Evolutionary conservation across 352 stramenopile genomes (phyloP), one percentile per base, ranked within the genome.

Genomic region (Globisporangium lucens): DNA sequence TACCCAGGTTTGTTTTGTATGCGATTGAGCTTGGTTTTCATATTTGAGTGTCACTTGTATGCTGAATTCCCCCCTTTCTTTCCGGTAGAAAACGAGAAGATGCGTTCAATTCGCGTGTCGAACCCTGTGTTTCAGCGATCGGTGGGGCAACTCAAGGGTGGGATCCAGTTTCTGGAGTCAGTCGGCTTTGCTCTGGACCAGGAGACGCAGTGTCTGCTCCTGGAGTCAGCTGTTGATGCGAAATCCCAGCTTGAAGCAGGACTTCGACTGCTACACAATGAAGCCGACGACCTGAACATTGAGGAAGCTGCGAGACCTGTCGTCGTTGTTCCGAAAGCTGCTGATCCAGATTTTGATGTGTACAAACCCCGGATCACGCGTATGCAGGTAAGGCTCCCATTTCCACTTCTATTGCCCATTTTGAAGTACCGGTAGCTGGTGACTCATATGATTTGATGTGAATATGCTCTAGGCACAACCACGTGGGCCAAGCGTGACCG

Each of bases 361-460:
- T 96, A 85, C 76, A 90, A 93, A 69, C 66, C 89, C 1, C 82
- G 93, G 58, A 96, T 96, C 70, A 94, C 85, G 9, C 83, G 89
- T 22, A 79, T 91, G 66, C 83, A 91, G 78, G 84, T 89, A 30
- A 30, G 20, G 53, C 4, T 1, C 36, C n/a, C n/a, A 5, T 27
- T 36, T 62, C 20, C 9, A 33, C 4, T 13, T 22, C 70, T 24
- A 43, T 22, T 4, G 24, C 24, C 55, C 49, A 63, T 15, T 12
- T 67, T 9, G 24, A 12, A 22, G 5, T 24, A 24, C 24, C 24
- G 24, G 24, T 1, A 36, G 4, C 29, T 52, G 15, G 1, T 57
- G 27, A 4, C 41, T n/a, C 15, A 49, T 4, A n/a, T 22, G 15
- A n/a, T 49, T 49, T 49, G 41, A 22, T 49, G 9, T 49, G 15